Base-by-base conservation (phyloP, 2,329 filamentous ascomycete genomes). In the Pseudonectria buxi region DNA sequence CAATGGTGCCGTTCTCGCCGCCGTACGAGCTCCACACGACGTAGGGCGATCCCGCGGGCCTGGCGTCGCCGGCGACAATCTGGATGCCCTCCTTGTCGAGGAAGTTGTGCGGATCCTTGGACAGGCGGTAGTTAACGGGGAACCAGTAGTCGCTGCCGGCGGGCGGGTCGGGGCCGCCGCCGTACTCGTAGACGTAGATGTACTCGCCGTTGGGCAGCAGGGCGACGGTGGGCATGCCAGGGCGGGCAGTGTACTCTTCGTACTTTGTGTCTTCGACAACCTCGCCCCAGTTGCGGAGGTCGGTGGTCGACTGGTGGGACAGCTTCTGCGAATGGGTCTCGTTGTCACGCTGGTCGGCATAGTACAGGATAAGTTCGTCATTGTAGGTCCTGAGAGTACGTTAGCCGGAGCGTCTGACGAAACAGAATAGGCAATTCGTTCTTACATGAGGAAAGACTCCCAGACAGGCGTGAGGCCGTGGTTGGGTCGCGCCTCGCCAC, bases 401-500 rank as follows among this genome's bases (percentile, higher is more conserved):
- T 51, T 16, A 43, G 37, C 14, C 10, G 10, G 5, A 2, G 6
- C 13, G 6, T 10, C 2, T 7, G n/a, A 1, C n/a, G n/a, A 3
- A n/a, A 10, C 14, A 1, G 28, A 12, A 7, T 9, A n/a, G n/a
- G n/a, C n/a, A n/a, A 4, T 4, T 4, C 15, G 16, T 24, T 32
- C 55, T 41, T 39, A 60, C 55, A 76, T 52, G 28, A 86, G 58
- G 55, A 81, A 84, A 0, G 82, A 82, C 55, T 86, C 83, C 82
- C 82, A 86, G 14, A 86, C 76, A 1, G 81, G 78, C 0, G 78
- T 81, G 26, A 77, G 55, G 2, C 77, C 81, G 49, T 86, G 83
- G 50, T 75, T 69, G 3, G 80, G 73, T 1, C 64, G 49, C 3
- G 80, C 78, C 30, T 68, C 67, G n/a, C 78, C 78, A 24, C 81